Evolutionary conservation across 1,284 basidiomycete genomes (phyloP).

Genomic region (Leccinum solheimii): DNA sequence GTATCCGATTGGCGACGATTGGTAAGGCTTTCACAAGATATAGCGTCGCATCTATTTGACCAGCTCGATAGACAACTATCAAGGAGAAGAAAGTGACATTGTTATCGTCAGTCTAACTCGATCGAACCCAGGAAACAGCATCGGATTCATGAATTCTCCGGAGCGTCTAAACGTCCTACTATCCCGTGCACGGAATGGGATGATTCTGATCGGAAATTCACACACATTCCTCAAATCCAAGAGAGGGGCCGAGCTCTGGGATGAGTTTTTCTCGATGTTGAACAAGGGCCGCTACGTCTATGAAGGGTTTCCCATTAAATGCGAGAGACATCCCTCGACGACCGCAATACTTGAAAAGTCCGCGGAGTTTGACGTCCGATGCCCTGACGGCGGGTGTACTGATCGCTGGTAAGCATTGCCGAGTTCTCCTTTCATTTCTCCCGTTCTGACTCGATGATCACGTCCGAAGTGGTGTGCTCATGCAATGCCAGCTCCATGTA

Average conservation of each 20-base stretch:
- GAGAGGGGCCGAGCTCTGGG: conserved; percentile 55
- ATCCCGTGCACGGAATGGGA: conserved; percentile 59
- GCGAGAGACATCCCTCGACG: conserved; percentile 52
- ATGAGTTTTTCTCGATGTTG: conserved; percentile 46
- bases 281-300: conserved; percentile 47
- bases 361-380: conserved; percentile 49
- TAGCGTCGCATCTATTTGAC: not conserved
- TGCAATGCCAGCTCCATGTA: conserved; percentile 50
- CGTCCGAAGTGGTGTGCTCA: conserved; percentile 39
- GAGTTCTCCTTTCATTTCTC: not conserved
- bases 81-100: conserved; percentile 69
- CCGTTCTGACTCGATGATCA: conserved; percentile 2
- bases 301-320: conserved; percentile 57
- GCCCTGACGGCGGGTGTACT: conserved; percentile 63
- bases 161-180: conserved; percentile 69
- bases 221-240: conserved; percentile 55
- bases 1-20: conserved; percentile 59
- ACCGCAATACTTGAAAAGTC: conserved; percentile 39
- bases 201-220: conserved; percentile 65
- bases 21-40: conserved; percentile 38
- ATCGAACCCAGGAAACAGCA: conserved; percentile 53
- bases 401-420: conserved; percentile 49
- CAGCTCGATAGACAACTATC: conserved; percentile 54
- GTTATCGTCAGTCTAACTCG: conserved; percentile 61
- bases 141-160: conserved; percentile 66